These are phyloP conservation scores for Ampelomyces quisqualis DNA, from an alignment of 2,329 filamentous ascomycete species.

Conservation along the genomic window DNA sequence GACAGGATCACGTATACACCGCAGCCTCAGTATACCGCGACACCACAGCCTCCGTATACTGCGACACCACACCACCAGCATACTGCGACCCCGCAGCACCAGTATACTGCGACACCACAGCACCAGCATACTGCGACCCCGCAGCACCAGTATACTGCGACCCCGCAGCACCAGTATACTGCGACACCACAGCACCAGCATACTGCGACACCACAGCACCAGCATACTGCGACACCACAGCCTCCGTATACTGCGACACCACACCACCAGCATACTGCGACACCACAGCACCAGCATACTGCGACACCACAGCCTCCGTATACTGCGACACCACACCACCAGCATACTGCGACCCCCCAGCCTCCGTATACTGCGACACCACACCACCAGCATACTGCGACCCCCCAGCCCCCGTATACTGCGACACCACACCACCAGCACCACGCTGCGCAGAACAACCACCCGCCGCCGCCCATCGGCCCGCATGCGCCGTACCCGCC, in stretches of 20 bases:
- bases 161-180: no score
- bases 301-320: no score
- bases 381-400: slow-evolving; percentile 16
- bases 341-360: slow-evolving; percentile 24
- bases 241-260: slow-evolving; percentile 26
- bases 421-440: slow-evolving; percentile 24
- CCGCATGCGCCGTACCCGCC: slow-evolving; percentile 26
- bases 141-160: no score
- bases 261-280: slow-evolving; percentile 14
- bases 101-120: slow-evolving; percentile 7
- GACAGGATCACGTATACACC: slow-evolving; percentile 33
- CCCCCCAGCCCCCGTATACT: no score
- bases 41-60: no score
- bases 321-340: slow-evolving; percentile 23
- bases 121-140: slow-evolving; percentile 22
- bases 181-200: slow-evolving; percentile 24
- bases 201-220: slow-evolving; percentile 22
- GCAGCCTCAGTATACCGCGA: slow-evolving; percentile 27
- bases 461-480: slow-evolving; percentile 39
- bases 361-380: slow-evolving; percentile 26
- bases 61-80: no score
- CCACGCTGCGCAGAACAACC: slow-evolving; percentile 23
- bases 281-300: slow-evolving; percentile 29
- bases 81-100: no score
- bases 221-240: no score